Conservation (phyloP, 345 rosid species). For the Hibiscus syriacus region DNA sequence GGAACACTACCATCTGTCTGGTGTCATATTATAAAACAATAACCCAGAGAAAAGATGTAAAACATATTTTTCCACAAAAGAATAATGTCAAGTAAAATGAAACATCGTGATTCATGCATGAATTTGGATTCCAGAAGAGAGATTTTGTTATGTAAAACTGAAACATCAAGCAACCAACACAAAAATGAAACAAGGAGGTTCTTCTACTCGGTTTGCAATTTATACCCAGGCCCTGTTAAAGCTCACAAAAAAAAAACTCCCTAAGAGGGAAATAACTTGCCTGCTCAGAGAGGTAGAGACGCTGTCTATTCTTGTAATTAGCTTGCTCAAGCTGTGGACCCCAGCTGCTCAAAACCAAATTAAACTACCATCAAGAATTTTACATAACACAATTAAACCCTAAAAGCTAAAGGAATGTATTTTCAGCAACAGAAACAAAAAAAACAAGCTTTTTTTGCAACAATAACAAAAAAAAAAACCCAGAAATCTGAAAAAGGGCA, state of each 20-base stretch:
- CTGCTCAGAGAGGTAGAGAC: conserved; percentile 83
- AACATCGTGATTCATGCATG: too few relatives aligned
- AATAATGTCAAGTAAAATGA: too few relatives aligned
- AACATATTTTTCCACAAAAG: too few relatives aligned
- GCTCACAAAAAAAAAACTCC: background rate
- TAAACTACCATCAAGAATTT: background rate
- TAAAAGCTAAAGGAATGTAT: background rate
- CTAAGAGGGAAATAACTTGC: conserved; percentile 9
- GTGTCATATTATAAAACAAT: conserved; percentile 2
- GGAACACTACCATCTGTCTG: conserved; percentile 94
- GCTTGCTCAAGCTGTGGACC: conserved; percentile 91
- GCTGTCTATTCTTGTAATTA: conserved; percentile 74
- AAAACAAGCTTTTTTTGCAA: too few relatives aligned
- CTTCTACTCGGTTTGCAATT: background rate
- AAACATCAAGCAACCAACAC: background rate
- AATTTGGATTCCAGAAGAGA: background rate
- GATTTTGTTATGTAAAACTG: background rate
- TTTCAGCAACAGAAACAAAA: background rate
- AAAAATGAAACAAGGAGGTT: background rate
- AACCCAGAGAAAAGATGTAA: background rate
- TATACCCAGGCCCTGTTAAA: background rate
- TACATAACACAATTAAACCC: background rate
- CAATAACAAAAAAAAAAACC: too few relatives aligned
- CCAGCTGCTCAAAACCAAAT: conserved; percentile 43
- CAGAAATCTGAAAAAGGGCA: conserved; percentile 11